These are phyloP conservation scores for Diplosphaera chodatii DNA, from an alignment of 139 green algal species.

Conservation along the genomic window DNA sequence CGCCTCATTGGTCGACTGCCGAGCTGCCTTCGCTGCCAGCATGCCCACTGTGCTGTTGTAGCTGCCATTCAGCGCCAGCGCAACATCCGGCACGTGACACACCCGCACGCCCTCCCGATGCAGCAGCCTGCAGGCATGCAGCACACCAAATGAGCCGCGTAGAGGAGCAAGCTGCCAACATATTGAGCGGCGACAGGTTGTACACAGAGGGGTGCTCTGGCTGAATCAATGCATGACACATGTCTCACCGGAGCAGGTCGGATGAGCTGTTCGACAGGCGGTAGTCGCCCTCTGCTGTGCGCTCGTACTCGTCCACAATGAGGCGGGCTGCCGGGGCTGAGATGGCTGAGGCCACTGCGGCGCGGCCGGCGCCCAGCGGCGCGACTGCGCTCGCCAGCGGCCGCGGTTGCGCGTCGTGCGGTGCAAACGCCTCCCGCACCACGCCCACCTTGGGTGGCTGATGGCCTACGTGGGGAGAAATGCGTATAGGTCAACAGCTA, in stretches of 20 bases:
- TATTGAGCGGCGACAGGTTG: no score
- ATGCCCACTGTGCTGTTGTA: slow-evolving; percentile 1
- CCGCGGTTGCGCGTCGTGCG: slow-evolving; percentile 37
- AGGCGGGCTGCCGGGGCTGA: slow-evolving; percentile 32
- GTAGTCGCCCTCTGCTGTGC: slow-evolving; percentile 15
- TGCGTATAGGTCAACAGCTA: no score
- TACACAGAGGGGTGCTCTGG: no score
- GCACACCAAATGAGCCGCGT: no score
- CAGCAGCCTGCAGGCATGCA: slow-evolving; percentile 12
- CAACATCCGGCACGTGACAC: slow-evolving; percentile 24
- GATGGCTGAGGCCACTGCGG: slow-evolving; percentile 38
- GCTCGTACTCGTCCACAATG: slow-evolving; percentile 68
- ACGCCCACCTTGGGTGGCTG: slow-evolving; percentile 42
- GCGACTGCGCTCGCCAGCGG: slow-evolving; percentile 33
- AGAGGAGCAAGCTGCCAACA: no score
- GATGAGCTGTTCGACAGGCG: slow-evolving; percentile 26
- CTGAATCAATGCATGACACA: slow-evolving; percentile 2
- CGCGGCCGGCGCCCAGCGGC: slow-evolving; percentile 27
- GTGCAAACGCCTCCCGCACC: slow-evolving; percentile 55
- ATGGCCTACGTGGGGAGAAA: slow-evolving; percentile 5
- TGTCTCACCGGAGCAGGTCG: slow-evolving; percentile 28
- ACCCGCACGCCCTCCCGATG: slow-evolving; percentile 23
- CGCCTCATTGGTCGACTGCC: slow-evolving; percentile 70
- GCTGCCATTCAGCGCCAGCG: slow-evolving; percentile 1
- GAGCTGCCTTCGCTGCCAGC: slow-evolving; percentile 6